Conservation (phyloP, 352 stramenopile species). For the Phytopythium montanum region DNA sequence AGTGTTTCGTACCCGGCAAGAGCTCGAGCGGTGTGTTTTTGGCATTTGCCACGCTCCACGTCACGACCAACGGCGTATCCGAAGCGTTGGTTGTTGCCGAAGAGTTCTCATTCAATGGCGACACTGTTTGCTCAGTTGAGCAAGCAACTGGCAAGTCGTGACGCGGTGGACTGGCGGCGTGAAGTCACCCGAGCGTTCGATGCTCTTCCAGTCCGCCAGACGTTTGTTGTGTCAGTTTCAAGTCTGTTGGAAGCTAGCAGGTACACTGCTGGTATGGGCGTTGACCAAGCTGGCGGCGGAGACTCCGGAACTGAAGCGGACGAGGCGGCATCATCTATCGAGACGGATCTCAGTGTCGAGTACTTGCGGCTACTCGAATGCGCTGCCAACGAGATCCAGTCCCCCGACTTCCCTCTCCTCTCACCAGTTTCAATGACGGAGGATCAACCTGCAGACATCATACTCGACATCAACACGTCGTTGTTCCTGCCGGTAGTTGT, state of each 20-base stretch:
- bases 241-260: not conserved
- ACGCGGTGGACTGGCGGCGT: not conserved
- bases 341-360: conserved; percentile 14
- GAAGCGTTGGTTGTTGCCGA: not conserved
- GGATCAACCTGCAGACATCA: conserved; percentile 4
- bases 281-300: not conserved
- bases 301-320: conserved; percentile 16
- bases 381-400: conserved; percentile 53
- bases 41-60: not conserved
- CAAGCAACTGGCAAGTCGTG: conserved; percentile 12
- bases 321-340: conserved; percentile 11
- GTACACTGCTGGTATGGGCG: not conserved
- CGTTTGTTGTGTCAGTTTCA: conserved; percentile 27
- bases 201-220: conserved; percentile 26
- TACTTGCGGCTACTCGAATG: conserved; percentile 55
- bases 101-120: not conserved
- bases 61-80: not conserved
- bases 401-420: conserved; percentile 52
- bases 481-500: conserved; percentile 27
- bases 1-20: not conserved
- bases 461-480: conserved; percentile 48
- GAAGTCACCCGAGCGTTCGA: conserved; percentile 19
- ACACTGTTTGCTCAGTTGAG: conserved; percentile 25
- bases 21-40: not conserved
- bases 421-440: conserved; percentile 10